Evolutionary conservation across 148 eudicot species (phyloP), one percentile per base, ranked within the genome.

Genomic region (Agrostemma githago): DNA sequence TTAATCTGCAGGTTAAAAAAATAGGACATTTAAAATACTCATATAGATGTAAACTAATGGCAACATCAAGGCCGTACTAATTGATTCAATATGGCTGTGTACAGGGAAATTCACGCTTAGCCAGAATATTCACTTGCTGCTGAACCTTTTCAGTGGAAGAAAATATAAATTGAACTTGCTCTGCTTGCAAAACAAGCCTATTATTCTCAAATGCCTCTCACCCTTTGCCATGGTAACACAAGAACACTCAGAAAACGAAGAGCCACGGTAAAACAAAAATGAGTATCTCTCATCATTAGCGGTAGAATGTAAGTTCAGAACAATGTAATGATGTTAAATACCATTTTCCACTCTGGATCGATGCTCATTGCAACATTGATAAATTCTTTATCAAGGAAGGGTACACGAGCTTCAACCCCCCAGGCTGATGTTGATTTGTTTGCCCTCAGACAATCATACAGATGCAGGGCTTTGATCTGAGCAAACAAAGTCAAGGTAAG

Each of bases 361-460:
- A 94, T 89, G 78, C 85, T 83, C 98, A 94, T 94, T 53, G 98
- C 97, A 70, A 88, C 73, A 73, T 89, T 82, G 38, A 94, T 85
- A 64, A 94, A 91, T 62, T 94, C 98, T 83, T 94, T 94, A 84
- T 94, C 98, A 78, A 94, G 79, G 83, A 94, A 94, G 44, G 98
- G 98, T 67, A 94, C 98, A 77, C 98, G 98, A 65, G 98, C 98
- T 86, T 94, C 97, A 77, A 94, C 88, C 71, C 98, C 98, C 98
- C 98, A 94, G 8, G 98, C 97, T 70, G 97, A 94, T 64, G 98
- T 94, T 74, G 98, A 74, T 80, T 94, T 94, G 61, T 94, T 94
- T 76, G 98, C 98, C 82, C 98, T 91, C 86, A 94, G 83, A 84
- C 98, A 94, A 81, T 94, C 98, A 82, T 89, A 94, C 73, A 88